Evolutionary conservation across 2,329 filamentous ascomycete genomes (phyloP).

Genomic region (Diaporthe ilicicola): DNA sequence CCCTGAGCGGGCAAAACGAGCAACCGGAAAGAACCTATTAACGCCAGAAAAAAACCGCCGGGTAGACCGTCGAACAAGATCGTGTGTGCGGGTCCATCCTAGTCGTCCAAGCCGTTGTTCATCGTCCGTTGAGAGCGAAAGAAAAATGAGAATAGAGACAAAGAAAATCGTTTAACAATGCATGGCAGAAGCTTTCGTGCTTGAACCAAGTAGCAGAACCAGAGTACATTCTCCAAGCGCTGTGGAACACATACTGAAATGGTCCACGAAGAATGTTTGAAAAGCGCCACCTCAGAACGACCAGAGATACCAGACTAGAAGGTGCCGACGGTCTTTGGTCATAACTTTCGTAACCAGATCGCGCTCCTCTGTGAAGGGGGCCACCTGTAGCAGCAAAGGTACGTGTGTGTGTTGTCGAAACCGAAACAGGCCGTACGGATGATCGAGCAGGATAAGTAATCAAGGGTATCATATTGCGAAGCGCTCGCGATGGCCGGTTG

Average conservation of each 20-base stretch:
- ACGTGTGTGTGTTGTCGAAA: slow-evolving; percentile 5
- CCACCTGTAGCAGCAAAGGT: not conserved
- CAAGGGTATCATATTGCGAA: slow-evolving; percentile 26
- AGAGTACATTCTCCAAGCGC: slow-evolving; percentile 17
- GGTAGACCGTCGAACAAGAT: slow-evolving; percentile 24
- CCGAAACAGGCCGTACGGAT: slow-evolving; percentile 6
- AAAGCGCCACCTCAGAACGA: slow-evolving; percentile 25
- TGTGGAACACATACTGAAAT: slow-evolving; percentile 9
- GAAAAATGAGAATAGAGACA: slow-evolving; percentile 9
- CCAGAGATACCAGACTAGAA: slow-evolving; percentile 31
- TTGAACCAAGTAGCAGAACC: slow-evolving; percentile 28
- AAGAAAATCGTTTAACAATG: slow-evolving; percentile 28
- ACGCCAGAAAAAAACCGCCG: slow-evolving; percentile 31
- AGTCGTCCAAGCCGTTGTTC: slow-evolving; percentile 23
- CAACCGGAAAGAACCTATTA: slow-evolving; percentile 33
- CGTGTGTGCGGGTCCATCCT: slow-evolving; percentile 23
- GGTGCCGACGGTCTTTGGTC: slow-evolving; percentile 21
- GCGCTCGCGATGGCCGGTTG: slow-evolving; percentile 14
- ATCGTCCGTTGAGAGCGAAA: not conserved
- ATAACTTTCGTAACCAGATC: slow-evolving; percentile 19
- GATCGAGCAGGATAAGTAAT: slow-evolving; percentile 20
- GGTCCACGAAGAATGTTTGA: slow-evolving; percentile 29
- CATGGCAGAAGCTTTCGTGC: slow-evolving; percentile 31
- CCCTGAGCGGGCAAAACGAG: slow-evolving; percentile 29
- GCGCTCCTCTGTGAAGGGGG: not conserved